phyloP scores from a whole-genome alignment of 495 filamentous ascomycete genomes.

The Talaromyces proteolyticus region DNA sequence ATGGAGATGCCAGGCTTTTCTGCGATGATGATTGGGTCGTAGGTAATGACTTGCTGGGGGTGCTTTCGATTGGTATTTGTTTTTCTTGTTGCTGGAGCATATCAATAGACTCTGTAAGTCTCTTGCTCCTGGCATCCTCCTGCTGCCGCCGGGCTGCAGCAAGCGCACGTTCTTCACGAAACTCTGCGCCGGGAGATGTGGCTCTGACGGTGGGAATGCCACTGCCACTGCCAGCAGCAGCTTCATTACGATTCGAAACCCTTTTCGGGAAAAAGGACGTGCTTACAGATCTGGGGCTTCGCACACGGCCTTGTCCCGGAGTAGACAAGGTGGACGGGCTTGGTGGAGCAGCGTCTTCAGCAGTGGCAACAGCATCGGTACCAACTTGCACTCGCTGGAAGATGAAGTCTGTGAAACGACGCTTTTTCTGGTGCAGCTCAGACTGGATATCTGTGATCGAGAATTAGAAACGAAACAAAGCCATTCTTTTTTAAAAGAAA shows the following conservation, averaged over 20 bases:
- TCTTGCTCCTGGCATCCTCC: slow-evolving; percentile 10
- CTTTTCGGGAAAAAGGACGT: slow-evolving; percentile 21
- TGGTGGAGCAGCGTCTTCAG: slow-evolving; percentile 11
- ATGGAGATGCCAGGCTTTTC: not conserved
- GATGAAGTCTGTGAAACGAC: slow-evolving; percentile 44
- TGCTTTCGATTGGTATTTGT: slow-evolving; percentile 5
- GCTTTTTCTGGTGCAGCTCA: slow-evolving; percentile 38
- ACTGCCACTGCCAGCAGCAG: not conserved
- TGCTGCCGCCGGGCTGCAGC: slow-evolving; percentile 23
- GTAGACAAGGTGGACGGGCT: slow-evolving; percentile 12
- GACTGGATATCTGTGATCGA: slow-evolving; percentile 35
- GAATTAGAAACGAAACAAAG: no score
- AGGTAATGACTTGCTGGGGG: slow-evolving; percentile 16
- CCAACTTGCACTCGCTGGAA: slow-evolving; percentile 34
- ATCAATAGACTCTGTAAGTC: slow-evolving; percentile 1
- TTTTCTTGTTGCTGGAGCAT: not conserved
- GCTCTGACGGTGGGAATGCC: slow-evolving; percentile 34
- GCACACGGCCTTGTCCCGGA: slow-evolving; percentile 17
- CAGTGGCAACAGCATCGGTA: slow-evolving; percentile 7
- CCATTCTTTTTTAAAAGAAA: no score
- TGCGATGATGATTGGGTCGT: slow-evolving; percentile 16
- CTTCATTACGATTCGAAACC: not conserved
- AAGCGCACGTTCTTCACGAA: slow-evolving; percentile 30
- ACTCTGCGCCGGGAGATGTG: slow-evolving; percentile 40
- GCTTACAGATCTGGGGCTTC: slow-evolving; percentile 37